Evolutionary conservation across 1,139 yeast species (phyloP).

Genomic region (Pichia norvegensis): DNA sequence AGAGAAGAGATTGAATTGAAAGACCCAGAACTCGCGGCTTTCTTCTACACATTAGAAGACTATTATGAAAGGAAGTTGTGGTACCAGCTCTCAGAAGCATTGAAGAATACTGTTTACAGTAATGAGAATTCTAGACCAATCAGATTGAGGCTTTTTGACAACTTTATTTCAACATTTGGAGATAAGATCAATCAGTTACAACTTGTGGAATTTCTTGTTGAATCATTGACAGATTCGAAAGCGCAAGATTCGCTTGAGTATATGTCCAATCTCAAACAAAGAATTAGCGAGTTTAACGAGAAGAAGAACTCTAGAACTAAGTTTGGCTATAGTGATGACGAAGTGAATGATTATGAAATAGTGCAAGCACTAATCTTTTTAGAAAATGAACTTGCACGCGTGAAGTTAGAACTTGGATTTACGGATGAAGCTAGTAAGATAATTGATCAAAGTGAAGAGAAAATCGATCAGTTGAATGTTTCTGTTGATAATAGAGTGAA

Average conservation of each 20-base stretch:
- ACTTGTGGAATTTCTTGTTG: slow-evolving; percentile 66
- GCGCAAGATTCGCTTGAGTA: slow-evolving; percentile 42
- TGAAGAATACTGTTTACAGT: slow-evolving; percentile 51
- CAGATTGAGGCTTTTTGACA: slow-evolving; percentile 60
- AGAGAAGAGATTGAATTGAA: slow-evolving; percentile 43
- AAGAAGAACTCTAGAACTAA: slow-evolving; percentile 34
- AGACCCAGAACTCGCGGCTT: slow-evolving; percentile 52
- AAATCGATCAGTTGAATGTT: slow-evolving; percentile 49
- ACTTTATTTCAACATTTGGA: slow-evolving; percentile 60
- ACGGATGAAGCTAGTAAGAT: slow-evolving; percentile 59
- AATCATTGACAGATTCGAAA: slow-evolving; percentile 38
- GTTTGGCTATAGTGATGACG: slow-evolving; percentile 21
- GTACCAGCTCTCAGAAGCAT: slow-evolving; percentile 58
- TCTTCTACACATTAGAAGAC: slow-evolving; percentile 72
- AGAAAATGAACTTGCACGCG: slow-evolving; percentile 71
- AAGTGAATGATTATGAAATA: slow-evolving; percentile 25
- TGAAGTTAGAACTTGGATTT: slow-evolving; percentile 51
- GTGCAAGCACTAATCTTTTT: slow-evolving; percentile 53
- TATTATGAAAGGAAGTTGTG: slow-evolving; percentile 75
- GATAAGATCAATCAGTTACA: slow-evolving; percentile 72
- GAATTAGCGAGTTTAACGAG: slow-evolving; percentile 36
- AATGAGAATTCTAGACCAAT: slow-evolving; percentile 44
- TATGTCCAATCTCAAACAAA: slow-evolving; percentile 43
- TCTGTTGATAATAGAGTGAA: slow-evolving; percentile 63
- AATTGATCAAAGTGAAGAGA: slow-evolving; percentile 52